Base-by-base conservation (phyloP, 2,329 filamentous ascomycete genomes). In the Sphaerulina populicola region DNA sequence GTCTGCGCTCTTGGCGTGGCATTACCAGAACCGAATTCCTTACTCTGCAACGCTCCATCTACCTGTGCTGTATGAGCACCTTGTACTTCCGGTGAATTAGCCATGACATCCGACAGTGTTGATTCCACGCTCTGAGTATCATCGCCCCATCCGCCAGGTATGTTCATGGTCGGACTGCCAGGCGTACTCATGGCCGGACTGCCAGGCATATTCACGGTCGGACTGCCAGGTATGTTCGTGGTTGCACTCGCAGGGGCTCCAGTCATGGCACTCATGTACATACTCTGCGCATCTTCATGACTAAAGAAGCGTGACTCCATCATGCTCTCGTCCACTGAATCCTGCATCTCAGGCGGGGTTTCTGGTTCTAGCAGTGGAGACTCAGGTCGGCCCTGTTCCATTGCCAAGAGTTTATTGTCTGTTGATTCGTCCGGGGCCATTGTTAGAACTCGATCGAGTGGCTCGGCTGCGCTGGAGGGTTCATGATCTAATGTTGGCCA, bases 261-360 rank as follows among this genome's bases (percentile, higher is more conserved):
- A 52, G 76, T 80, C 49, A 81, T 71, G 9, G 78, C 80, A 62
- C 81, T 91, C 82, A 89, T 83, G 61, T 93, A 94, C 82, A 94
- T 86, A 66, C 88, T 93, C 63, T 88, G 82, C 0, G 86, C 86
- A 56, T 91, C 86, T 55, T 88, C 85, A 52, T 88, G 85, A 33
- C 80, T 88, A 62, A 86, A 91, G 1, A 89, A 63, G 37, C 79
- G 82, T 4, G 87, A 91, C 55, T 71, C 60, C 10, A 68, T 45
- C 58, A 69, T 54, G n/a, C 63, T 63, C n/a, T 62, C 54, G n/a
- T 44, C 53, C 15, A 55, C 46, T 12, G 30, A 18, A 18, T 42
- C 50, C 38, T 50, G 11, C 11, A 12, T 21, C 3, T 55, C 53
- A 14, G 39, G 46, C 6, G 49, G 42, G 9, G 44, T 51, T 15